phyloP scores from a whole-genome alignment of 1,284 basidiomycete species.

The Fistulinella cinereoalba region DNA sequence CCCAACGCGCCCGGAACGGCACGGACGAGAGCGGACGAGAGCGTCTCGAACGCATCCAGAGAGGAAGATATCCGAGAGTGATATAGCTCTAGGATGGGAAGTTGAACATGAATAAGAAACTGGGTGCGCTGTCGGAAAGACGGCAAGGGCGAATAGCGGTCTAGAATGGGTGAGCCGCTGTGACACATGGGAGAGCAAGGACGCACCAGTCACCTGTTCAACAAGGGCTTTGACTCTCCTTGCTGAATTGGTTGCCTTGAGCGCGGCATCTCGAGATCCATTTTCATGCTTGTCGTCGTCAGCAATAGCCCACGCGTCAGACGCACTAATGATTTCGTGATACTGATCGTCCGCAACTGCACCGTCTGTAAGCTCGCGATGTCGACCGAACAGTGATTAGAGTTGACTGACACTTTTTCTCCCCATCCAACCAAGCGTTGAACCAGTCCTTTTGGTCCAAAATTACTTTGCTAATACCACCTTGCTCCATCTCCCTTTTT shows the following conservation, averaged over 20 bases:
- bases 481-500: constrained; percentile 47
- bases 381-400: not conserved
- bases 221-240: constrained; percentile 78
- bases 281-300: constrained; percentile 59
- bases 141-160: constrained; percentile 88
- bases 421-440: constrained; percentile 83
- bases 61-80: constrained; percentile 76
- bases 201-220: constrained; percentile 82
- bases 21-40: constrained; percentile 84
- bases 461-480: constrained; percentile 79
- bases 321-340: constrained; percentile 74
- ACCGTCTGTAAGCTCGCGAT: constrained; percentile 1
- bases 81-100: constrained; percentile 82
- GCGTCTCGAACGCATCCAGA: constrained; percentile 89
- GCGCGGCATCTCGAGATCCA: constrained; percentile 27
- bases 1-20: constrained; percentile 87
- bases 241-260: constrained; percentile 75
- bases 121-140: constrained; percentile 72
- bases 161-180: constrained; percentile 37
- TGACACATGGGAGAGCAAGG: constrained; percentile 2
- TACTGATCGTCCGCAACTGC: constrained; percentile 79
- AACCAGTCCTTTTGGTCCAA: constrained; percentile 88
- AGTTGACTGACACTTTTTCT: constrained; percentile 73
- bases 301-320: constrained; percentile 87
- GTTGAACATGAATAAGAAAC: constrained; percentile 83